Conservation (phyloP, 179 eudicot species). For the Spergularia azorica region DNA sequence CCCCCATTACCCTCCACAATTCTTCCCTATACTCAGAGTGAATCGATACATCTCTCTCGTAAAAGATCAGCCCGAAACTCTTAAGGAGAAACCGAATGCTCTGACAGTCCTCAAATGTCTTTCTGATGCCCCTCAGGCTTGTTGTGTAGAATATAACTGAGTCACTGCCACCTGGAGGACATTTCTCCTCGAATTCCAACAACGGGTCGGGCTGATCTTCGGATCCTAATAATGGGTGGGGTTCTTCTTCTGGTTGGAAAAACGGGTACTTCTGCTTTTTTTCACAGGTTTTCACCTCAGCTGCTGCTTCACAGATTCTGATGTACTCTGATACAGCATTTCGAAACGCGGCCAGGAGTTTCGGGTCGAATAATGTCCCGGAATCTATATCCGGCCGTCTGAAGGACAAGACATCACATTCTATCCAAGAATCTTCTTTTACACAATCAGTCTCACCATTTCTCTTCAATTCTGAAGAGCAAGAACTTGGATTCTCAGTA, state of each 20-base stretch:
- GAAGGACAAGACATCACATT: constrained; percentile 43
- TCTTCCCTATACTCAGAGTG: constrained; percentile 76
- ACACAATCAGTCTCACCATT: background rate
- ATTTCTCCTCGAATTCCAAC: constrained; percentile 55
- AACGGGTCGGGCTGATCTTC: constrained; percentile 49
- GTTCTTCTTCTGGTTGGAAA: constrained; percentile 30
- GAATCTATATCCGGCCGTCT: constrained; percentile 73
- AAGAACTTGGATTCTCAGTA: constrained; percentile 17
- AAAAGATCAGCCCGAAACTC: constrained; percentile 55
- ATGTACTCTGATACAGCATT: constrained; percentile 53
- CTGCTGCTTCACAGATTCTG: constrained; percentile 37
- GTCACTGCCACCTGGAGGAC: constrained; percentile 69
- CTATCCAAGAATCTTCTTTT: constrained; percentile 31
- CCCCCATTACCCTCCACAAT: constrained; percentile 66
- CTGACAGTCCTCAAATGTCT: constrained; percentile 87
- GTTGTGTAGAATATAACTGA: constrained; percentile 84
- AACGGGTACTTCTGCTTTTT: constrained; percentile 22
- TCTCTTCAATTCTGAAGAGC: background rate
- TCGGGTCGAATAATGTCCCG: constrained; percentile 68
- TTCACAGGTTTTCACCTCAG: constrained; percentile 35
- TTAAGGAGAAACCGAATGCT: constrained; percentile 63
- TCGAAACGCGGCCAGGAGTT: constrained; percentile 62
- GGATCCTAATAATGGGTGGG: constrained; percentile 36
- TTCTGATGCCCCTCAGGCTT: constrained; percentile 74
- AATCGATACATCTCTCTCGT: constrained; percentile 80